phyloP scores from a whole-genome alignment of 495 filamentous ascomycete species.

The Paragyromitra xinjiangensis region DNA sequence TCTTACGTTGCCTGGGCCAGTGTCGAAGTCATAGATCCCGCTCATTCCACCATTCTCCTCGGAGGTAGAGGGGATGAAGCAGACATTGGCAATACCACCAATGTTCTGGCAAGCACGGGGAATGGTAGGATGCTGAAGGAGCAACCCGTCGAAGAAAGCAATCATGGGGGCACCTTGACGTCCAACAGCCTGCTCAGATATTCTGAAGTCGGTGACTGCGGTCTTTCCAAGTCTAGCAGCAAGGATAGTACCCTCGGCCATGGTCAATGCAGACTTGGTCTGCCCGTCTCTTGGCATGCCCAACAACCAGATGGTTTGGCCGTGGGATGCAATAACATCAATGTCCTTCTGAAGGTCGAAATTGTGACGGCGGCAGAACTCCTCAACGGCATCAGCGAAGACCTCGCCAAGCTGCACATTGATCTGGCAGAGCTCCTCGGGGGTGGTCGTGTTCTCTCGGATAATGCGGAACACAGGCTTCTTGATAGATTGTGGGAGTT shows the following conservation, averaged over 20 bases:
- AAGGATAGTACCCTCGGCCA: slow-evolving; percentile 62
- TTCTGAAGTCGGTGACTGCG: slow-evolving; percentile 62
- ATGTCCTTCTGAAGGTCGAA: slow-evolving; percentile 62
- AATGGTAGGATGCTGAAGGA: slow-evolving; percentile 68
- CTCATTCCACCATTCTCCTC: slow-evolving; percentile 61
- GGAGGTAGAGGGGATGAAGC: slow-evolving; percentile 67
- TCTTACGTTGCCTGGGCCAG: slow-evolving; percentile 62
- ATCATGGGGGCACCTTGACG: slow-evolving; percentile 64
- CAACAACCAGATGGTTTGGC: slow-evolving; percentile 69
- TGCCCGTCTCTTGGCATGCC: slow-evolving; percentile 65
- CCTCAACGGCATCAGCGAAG: slow-evolving; percentile 63
- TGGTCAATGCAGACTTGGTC: slow-evolving; percentile 63
- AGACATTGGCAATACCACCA: slow-evolving; percentile 69
- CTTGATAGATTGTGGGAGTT: slow-evolving; percentile 65
- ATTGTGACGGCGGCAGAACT: slow-evolving; percentile 62
- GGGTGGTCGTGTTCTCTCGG: slow-evolving; percentile 64
- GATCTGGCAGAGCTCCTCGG: slow-evolving; percentile 65
- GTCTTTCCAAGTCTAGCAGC: slow-evolving; percentile 61
- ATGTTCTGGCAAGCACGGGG: slow-evolving; percentile 69
- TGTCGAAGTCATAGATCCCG: slow-evolving; percentile 66
- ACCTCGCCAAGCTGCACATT: slow-evolving; percentile 66
- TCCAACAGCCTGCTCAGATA: slow-evolving; percentile 62
- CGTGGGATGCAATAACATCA: slow-evolving; percentile 67
- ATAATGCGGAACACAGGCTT: slow-evolving; percentile 67
- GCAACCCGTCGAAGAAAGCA: slow-evolving; percentile 64